phyloP scores from a whole-genome alignment of 768 basidiomycete genomes.

The Pulveroboletus ravenelii region DNA sequence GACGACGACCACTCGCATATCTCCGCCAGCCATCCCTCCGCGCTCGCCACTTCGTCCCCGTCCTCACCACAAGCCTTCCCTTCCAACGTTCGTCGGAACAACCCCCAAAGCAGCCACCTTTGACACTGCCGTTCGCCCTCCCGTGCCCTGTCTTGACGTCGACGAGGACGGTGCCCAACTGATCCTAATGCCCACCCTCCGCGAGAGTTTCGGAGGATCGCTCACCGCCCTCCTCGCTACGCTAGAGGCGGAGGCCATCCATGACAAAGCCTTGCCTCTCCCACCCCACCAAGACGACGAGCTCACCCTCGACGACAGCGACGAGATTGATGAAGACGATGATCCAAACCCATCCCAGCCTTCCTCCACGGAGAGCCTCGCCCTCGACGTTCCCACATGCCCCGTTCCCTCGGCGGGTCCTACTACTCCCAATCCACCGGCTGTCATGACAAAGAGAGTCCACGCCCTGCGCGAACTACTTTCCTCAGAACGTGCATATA shows the following conservation, averaged over 20 bases:
- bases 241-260: conserved; percentile 26
- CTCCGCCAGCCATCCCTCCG: conserved; percentile 27
- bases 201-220: conserved; percentile 30
- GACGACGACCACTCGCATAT: neutral
- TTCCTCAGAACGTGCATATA: conserved; percentile 75
- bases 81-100: conserved; percentile 13
- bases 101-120: conserved; percentile 8
- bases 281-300: conserved; percentile 27
- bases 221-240: conserved; percentile 29
- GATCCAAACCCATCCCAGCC: conserved; percentile 23
- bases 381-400: conserved; percentile 11
- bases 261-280: conserved; percentile 30
- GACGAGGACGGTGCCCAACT: conserved; percentile 17
- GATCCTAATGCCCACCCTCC: conserved; percentile 28
- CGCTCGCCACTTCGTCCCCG: conserved; percentile 31
- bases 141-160: neutral
- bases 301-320: conserved; percentile 17
- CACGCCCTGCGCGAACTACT: conserved; percentile 77
- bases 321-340: conserved; percentile 27
- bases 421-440: conserved; percentile 28
- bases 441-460: conserved; percentile 57
- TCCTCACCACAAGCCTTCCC: conserved; percentile 9
- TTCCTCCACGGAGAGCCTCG: conserved; percentile 26
- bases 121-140: neutral
- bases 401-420: conserved; percentile 5